Percentiles rank a stretch among this genome's conserved stretches.
These are phyloP conservation scores for Venturia nashicola DNA, from an alignment of 2,329 filamentous ascomycete species.

Conservation along the genomic window DNA sequence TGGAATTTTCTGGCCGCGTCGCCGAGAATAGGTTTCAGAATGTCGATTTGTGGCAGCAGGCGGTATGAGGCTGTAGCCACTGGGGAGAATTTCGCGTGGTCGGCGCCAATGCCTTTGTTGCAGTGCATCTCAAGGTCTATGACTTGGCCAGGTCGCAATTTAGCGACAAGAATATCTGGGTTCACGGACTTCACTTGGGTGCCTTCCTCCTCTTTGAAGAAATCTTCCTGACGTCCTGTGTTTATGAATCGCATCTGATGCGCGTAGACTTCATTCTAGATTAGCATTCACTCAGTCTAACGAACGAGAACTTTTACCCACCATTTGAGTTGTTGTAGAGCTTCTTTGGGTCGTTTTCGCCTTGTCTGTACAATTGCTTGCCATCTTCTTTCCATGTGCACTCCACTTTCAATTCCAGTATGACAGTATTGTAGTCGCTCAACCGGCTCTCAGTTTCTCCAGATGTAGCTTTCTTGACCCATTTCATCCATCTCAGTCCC, in stretches of 20 bases:
- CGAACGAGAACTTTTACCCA: conserved; percentile 11
- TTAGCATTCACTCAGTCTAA: background rate
- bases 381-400: conserved; percentile 66
- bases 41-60: conserved; percentile 76
- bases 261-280: conserved; percentile 11
- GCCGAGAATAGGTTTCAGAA: conserved; percentile 72
- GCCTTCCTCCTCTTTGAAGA: conserved; percentile 26
- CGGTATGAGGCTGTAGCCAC: conserved; percentile 92
- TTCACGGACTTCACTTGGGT: conserved; percentile 67
- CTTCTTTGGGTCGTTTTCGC: conserved; percentile 69
- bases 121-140: conserved; percentile 85
- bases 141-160: conserved; percentile 80
- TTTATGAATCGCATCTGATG: conserved; percentile 48
- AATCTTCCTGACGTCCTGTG: conserved; percentile 52
- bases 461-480: conserved; percentile 59
- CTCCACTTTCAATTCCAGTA: conserved; percentile 62
- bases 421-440: conserved; percentile 77
- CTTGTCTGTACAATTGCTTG: conserved; percentile 43
- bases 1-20: conserved; percentile 81
- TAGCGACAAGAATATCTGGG: conserved; percentile 87
- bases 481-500: conserved; percentile 71
- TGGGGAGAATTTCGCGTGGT: conserved; percentile 95
- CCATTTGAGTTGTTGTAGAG: conserved; percentile 71
- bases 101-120: conserved; percentile 83
- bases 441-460: conserved; percentile 30